These are phyloP conservation scores for Blumeria graminis DNA, from an alignment of 2,329 filamentous ascomycete genomes.

Conservation along the genomic window DNA sequence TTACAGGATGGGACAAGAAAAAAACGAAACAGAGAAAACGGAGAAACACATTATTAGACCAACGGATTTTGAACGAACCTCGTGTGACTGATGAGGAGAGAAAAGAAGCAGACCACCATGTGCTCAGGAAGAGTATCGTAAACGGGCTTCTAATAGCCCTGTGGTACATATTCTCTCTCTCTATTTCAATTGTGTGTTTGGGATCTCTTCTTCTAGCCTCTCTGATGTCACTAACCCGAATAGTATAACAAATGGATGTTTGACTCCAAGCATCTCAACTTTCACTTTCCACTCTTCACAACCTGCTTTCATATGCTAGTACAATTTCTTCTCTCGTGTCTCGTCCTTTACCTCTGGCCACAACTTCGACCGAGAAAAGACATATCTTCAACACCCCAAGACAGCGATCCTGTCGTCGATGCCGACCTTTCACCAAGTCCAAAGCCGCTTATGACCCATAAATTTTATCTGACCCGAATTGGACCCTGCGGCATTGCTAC, in stretches of 20 bases:
- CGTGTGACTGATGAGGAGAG: conserved; percentile 43
- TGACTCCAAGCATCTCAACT: conserved; percentile 59
- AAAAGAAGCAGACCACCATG: conserved; percentile 49
- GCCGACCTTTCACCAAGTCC: conserved; percentile 11
- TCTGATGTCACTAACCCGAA: conserved; percentile 1
- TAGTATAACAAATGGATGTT: conserved; percentile 99
- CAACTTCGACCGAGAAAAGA: conserved; percentile 44
- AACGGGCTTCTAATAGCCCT: conserved; percentile 64
- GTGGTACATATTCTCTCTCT: conserved; percentile 81
- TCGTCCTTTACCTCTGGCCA: conserved; percentile 64
- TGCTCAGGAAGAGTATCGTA: conserved; percentile 42
- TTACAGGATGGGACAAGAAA: conserved; percentile 49
- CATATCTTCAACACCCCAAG: conserved; percentile 15
- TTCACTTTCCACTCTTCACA: conserved; percentile 84
- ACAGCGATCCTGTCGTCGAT: conserved; percentile 11
- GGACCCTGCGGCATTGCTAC: conserved; percentile 82
- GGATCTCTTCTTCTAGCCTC: not conserved
- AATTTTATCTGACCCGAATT: conserved; percentile 81
- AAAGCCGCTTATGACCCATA: conserved; percentile 49
- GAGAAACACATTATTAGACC: conserved; percentile 43
- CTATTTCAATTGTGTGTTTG: conserved; percentile 59
- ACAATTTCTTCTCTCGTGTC: conserved; percentile 57
- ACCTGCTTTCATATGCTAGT: conserved; percentile 91
- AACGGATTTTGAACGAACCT: conserved; percentile 37
- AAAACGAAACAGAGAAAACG: conserved; percentile 39